Evolutionary conservation across 768 basidiomycete genomes (phyloP).

Genomic region (Collybia nuda): DNA sequence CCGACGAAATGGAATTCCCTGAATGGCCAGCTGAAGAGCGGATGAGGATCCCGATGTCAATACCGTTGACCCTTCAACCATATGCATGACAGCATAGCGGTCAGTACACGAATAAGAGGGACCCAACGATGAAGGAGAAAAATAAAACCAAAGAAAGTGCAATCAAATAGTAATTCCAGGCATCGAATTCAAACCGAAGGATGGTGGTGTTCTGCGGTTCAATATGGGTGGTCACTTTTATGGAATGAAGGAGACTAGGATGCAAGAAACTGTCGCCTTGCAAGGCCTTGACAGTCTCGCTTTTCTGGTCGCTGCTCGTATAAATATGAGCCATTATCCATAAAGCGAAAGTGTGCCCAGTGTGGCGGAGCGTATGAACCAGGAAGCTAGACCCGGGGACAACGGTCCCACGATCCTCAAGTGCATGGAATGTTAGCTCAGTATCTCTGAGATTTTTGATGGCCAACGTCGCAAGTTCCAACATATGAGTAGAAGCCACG

Average conservation of each 20-base stretch:
- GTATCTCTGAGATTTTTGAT: not conserved
- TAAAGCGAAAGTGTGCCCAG: not conserved
- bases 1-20: no score
- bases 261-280: not conserved
- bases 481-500: not conserved
- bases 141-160: not conserved
- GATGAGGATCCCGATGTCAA: no score
- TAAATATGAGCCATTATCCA: not conserved
- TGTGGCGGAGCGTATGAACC: not conserved
- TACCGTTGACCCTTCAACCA: no score
- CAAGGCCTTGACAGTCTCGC: not conserved
- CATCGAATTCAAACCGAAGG: not conserved
- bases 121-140: not conserved
- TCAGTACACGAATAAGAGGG: no score
- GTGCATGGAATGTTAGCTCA: not conserved
- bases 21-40: no score
- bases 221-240: not conserved
- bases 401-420: not conserved
- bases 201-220: not conserved
- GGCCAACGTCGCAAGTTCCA: not conserved
- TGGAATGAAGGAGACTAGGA: not conserved
- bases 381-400: not conserved
- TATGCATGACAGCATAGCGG: no score
- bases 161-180: not conserved
- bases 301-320: not conserved